Conservation (phyloP, 768 basidiomycete species). For the Termitomyces sp. region DNA sequence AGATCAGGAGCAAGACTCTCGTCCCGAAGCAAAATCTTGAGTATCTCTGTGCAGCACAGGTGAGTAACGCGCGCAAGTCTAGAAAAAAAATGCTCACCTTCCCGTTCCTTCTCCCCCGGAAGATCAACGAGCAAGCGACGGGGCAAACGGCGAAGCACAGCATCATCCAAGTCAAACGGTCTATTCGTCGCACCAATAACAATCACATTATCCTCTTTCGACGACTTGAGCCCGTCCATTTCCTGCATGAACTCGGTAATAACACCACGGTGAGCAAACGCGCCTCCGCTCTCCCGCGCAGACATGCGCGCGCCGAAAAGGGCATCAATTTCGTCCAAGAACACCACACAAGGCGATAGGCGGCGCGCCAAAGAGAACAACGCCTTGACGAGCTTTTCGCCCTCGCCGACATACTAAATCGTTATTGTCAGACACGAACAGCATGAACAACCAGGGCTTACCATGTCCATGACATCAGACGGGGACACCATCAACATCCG, state of each 20-base stretch:
- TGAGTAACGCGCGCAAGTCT: slow-evolving; percentile 6
- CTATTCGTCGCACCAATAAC: slow-evolving; percentile 94
- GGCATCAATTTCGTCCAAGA: slow-evolving; percentile 93
- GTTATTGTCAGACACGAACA: not conserved
- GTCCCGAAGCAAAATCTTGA: slow-evolving; percentile 82
- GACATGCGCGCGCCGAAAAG: slow-evolving; percentile 84
- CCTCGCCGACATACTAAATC: slow-evolving; percentile 77
- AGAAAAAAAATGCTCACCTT: slow-evolving; percentile 45
- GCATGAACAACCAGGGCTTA: slow-evolving; percentile 23
- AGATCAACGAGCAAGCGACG: slow-evolving; percentile 84
- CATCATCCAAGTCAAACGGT: slow-evolving; percentile 88
- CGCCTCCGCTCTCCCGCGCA: slow-evolving; percentile 69
- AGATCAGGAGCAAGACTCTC: slow-evolving; percentile 66
- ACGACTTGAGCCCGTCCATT: slow-evolving; percentile 89
- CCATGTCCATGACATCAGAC: slow-evolving; percentile 96
- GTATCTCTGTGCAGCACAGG: slow-evolving; percentile 53
- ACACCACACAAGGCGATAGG: slow-evolving; percentile 87
- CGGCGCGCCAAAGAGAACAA: slow-evolving; percentile 84
- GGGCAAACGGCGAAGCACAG: slow-evolving; percentile 83
- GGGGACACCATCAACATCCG: slow-evolving; percentile 89
- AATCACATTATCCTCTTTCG: slow-evolving; percentile 74
- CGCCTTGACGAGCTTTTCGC: slow-evolving; percentile 83
- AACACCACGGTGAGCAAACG: slow-evolving; percentile 79
- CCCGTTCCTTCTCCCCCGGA: slow-evolving; percentile 79
- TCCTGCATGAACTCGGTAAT: slow-evolving; percentile 95